These are phyloP conservation scores for Geranomyces michiganensis DNA, from an alignment of 192 early-diverging fungal species.

Conservation along the genomic window DNA sequence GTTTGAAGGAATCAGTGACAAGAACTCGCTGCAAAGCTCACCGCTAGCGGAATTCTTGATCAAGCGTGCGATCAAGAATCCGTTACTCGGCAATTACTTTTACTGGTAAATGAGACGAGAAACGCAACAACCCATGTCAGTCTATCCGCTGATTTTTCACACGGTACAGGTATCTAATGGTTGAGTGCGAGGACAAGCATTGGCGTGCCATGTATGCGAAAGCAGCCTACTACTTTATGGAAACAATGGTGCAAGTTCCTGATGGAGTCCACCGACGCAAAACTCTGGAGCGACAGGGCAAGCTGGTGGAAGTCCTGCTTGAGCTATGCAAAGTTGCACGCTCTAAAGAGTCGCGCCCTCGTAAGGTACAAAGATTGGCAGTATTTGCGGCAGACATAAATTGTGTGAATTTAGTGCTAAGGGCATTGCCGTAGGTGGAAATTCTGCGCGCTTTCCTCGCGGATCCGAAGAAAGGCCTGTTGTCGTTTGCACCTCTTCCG, in stretches of 20 bases:
- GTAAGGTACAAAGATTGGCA: conserved; percentile 68
- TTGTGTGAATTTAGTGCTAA: neutral
- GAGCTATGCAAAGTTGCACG: conserved; percentile 76
- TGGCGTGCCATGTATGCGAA: conserved; percentile 86
- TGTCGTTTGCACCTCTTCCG: conserved; percentile 79
- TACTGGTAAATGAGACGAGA: conserved; percentile 67
- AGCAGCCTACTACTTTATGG: conserved; percentile 82
- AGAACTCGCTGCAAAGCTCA: conserved; percentile 39
- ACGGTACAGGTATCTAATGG: conserved; percentile 83
- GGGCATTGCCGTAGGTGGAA: conserved; percentile 64
- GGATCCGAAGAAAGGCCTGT: conserved; percentile 83
- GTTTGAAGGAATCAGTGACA: conserved; percentile 78
- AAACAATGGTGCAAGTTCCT: conserved; percentile 62
- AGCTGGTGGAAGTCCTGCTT: conserved; percentile 77
- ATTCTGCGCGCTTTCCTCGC: conserved; percentile 72
- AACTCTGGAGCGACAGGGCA: conserved; percentile 78
- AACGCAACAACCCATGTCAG: too few species aligned
- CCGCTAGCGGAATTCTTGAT: conserved; percentile 86
- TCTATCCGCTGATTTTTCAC: too few species aligned
- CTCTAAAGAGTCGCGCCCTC: conserved; percentile 81
- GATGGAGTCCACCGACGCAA: conserved; percentile 70
- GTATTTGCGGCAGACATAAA: too few species aligned
- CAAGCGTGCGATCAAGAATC: conserved; percentile 81
- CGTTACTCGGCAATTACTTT: conserved; percentile 88
- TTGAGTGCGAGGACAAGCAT: conserved; percentile 87